Percentiles rank a stretch among this genome's conserved stretches.
phyloP scores from a whole-genome alignment of 768 basidiomycete genomes.

The Lactarius psammicola region DNA sequence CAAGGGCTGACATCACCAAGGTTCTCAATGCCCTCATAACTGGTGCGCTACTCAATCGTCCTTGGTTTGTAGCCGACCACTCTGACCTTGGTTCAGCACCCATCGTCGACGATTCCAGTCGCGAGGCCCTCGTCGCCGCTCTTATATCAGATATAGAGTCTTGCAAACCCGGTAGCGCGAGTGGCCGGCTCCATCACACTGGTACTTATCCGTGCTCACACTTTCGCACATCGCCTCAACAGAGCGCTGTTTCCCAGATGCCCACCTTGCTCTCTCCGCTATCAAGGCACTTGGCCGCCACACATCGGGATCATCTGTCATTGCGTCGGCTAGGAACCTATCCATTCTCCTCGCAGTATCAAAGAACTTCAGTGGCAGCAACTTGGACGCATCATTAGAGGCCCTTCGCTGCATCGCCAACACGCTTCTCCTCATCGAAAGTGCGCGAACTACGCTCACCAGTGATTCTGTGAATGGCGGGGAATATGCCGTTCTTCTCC shows the following conservation, averaged over 20 bases:
- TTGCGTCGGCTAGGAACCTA: conserved; percentile 56
- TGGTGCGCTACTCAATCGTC: conserved; percentile 37
- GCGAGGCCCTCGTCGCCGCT: conserved; percentile 12
- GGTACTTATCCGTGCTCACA: conserved; percentile 12
- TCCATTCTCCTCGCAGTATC: conserved; percentile 53
- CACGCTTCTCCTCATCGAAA: conserved; percentile 66
- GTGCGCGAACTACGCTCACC: conserved; percentile 57
- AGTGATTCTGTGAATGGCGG: conserved; percentile 63
- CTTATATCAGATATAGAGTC: conserved; percentile 15
- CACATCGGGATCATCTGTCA: conserved; percentile 61
- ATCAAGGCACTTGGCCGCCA: conserved; percentile 75
- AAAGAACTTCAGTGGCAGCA: conserved; percentile 49
- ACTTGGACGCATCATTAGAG: conserved; percentile 60
- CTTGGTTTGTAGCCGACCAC: conserved; percentile 37
- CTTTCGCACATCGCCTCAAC: background rate
- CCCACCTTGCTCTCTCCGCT: conserved; percentile 61
- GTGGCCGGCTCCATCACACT: conserved; percentile 19
- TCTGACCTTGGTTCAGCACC: conserved; percentile 47
- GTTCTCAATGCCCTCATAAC: conserved; percentile 52
- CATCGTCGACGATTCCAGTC: conserved; percentile 8
- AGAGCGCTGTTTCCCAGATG: conserved; percentile 47
- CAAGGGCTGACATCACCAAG: conserved; percentile 40
- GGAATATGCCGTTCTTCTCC: conserved; percentile 49
- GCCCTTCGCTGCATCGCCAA: conserved; percentile 79
- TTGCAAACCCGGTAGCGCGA: conserved; percentile 22